phyloP scores from a whole-genome alignment of 1,139 yeast species.

The Sugiyamaella grinbergsii region DNA sequence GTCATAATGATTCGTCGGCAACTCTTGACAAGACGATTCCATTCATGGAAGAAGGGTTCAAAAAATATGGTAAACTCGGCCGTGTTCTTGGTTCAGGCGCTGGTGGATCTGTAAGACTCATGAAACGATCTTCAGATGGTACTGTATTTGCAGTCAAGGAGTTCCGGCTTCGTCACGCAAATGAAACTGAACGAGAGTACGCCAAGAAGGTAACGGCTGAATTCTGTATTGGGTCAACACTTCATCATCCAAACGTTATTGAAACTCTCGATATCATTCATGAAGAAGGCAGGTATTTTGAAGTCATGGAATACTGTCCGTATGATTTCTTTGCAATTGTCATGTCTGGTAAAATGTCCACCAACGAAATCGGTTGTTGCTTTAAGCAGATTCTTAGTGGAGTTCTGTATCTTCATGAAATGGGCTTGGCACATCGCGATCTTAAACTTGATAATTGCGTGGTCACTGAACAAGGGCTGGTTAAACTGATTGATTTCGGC shows the following conservation, averaged over 20 bases:
- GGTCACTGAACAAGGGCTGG: slow-evolving; percentile 78
- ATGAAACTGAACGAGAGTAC: slow-evolving; percentile 86
- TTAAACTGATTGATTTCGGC: slow-evolving; percentile 94
- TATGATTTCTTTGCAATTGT: slow-evolving; percentile 96
- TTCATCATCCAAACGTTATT: slow-evolving; percentile 91
- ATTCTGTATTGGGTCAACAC: slow-evolving; percentile 93
- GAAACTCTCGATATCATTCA: slow-evolving; percentile 91
- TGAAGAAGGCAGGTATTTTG: slow-evolving; percentile 83
- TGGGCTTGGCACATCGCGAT: slow-evolving; percentile 96
- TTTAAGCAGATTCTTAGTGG: slow-evolving; percentile 86
- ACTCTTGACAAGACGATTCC: slow-evolving; percentile 35
- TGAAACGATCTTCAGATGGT: slow-evolving; percentile 77
- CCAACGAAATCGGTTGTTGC: slow-evolving; percentile 84
- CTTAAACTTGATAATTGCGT: slow-evolving; percentile 94
- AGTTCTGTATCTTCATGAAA: slow-evolving; percentile 74
- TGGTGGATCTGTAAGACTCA: slow-evolving; percentile 91
- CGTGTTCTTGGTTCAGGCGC: slow-evolving; percentile 95
- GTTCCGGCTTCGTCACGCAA: slow-evolving; percentile 80
- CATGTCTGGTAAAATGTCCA: slow-evolving; percentile 92
- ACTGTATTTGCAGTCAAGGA: slow-evolving; percentile 96
- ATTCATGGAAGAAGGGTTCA: slow-evolving; percentile 49
- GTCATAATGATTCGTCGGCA: slow-evolving; percentile 21
- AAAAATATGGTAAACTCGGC: slow-evolving; percentile 87
- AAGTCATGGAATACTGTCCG: slow-evolving; percentile 97
- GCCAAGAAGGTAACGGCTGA: slow-evolving; percentile 96